Conservation (phyloP, 148 eudicot genomes). For the Amaranthus hypochondriacus region DNA sequence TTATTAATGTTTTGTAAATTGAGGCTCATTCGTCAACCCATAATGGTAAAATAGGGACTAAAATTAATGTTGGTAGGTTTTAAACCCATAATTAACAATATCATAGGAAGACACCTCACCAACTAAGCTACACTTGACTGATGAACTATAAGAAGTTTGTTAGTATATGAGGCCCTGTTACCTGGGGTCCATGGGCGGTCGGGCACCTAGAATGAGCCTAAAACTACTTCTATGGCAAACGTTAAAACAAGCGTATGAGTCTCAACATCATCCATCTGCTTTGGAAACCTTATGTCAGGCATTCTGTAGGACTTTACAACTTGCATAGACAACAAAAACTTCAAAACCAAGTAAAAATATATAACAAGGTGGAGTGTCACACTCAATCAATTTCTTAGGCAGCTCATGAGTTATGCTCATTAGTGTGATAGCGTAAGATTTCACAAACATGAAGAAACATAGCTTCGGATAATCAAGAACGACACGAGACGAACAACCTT, state of each 20-base stretch:
- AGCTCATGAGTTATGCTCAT: constrained; percentile 17
- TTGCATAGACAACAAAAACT: constrained; percentile 11
- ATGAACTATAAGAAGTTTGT: no score
- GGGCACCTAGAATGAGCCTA: no score
- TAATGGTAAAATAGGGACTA: no score
- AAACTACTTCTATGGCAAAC: no score
- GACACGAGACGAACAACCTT: neutral
- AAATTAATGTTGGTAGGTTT: no score
- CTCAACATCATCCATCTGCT: neutral
- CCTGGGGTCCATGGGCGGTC: no score
- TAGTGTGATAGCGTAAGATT: constrained; percentile 15
- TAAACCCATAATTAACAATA: no score
- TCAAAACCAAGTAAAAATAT: constrained; percentile 19
- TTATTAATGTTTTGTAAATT: neutral
- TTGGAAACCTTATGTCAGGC: neutral
- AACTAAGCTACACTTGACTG: no score
- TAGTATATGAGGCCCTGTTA: no score
- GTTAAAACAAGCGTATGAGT: no score
- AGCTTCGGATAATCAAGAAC: neutral
- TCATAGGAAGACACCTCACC: no score
- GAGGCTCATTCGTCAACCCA: no score
- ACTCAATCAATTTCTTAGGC: constrained; percentile 21
- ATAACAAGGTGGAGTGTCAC: constrained; percentile 21
- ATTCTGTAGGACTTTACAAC: neutral
- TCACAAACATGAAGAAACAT: constrained; percentile 3